Base-by-base conservation (phyloP, 805 yeast species). In the Lachancea meyersii region DNA sequence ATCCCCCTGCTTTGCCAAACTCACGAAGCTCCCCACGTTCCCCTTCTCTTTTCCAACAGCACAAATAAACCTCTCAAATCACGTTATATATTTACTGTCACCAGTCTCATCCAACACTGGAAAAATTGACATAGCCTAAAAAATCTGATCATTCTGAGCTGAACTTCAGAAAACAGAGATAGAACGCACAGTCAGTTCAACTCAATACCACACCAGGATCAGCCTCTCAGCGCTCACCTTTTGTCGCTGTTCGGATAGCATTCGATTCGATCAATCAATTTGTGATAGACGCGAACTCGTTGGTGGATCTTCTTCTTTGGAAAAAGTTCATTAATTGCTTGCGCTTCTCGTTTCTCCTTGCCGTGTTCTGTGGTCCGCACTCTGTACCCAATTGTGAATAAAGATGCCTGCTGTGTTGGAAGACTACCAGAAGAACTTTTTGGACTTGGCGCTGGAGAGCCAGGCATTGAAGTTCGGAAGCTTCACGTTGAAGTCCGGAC, bases 401-500 rank as follows among this genome's bases (percentile, higher is more conserved):
- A 21, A 11, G 37, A 53, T 52, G 56, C 54, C 50, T 21, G 42
- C 51, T n/a, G 55, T 48, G 37, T 51, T 63, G 47, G 67, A 68
- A 53, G 73, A 68, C 53, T 77, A 76, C 61, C 82, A 82, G 60
- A 69, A 76, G 46, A 71, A 75, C 55, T 87, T 91, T 59, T 72
- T 91, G 44, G 85, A 87, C 57, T 75, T 80, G 50, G 95, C 98
- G 19, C 70, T 89, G 51, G 86, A 82, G 53, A 76, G 83, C 43
- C 70, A 82, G 52, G 96, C 97, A 13, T 74, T 91, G 54, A 79
- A 81, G 59, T 93, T 91, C 61, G 97, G 97, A 40, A 64, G 73
- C 39, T 91, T 86, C 75, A 87, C 95, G 11, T 75, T 91, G 62
- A 91, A 91, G 65, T 82, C 94, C 1, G 97, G 97, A 19, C 79